phyloP scores from a whole-genome alignment of 305 asterid species.

The Petunia hybrid region DNA sequence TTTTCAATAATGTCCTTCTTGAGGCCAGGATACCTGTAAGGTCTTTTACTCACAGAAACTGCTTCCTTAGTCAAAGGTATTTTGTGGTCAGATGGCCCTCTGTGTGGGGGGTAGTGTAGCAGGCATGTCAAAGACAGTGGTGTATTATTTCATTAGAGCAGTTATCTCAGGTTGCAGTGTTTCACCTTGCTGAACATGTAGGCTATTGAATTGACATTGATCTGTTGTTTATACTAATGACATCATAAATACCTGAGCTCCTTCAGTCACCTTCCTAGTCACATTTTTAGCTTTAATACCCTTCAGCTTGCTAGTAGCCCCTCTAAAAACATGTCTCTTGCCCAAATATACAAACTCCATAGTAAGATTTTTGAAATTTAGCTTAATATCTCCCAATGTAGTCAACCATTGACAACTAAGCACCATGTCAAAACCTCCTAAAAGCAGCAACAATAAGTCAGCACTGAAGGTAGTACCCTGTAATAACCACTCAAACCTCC shows the following conservation, averaged over 20 bases:
- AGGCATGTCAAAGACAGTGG: background rate
- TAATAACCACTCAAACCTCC: background rate
- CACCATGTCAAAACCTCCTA: background rate
- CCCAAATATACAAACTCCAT: background rate
- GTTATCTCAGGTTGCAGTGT: background rate
- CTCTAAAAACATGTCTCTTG: background rate
- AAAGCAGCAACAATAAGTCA: background rate
- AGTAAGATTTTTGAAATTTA: background rate
- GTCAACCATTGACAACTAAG: background rate
- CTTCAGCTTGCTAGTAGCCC: no score
- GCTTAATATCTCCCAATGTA: background rate
- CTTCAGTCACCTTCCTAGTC: no score
- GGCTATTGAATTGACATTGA: no score
- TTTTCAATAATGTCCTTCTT: background rate
- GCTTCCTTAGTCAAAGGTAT: background rate
- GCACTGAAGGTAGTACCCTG: background rate
- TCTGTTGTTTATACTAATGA: no score
- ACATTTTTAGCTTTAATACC: no score
- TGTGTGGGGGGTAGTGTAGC: background rate
- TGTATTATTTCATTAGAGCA: no score
- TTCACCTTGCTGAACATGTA: background rate
- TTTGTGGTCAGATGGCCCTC: background rate
- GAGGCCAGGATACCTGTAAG: background rate
- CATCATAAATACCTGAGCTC: no score
- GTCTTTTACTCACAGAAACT: background rate